These are phyloP conservation scores for Exophiala oligosperma DNA, from an alignment of 2,329 filamentous ascomycete species.

Conservation along the genomic window DNA sequence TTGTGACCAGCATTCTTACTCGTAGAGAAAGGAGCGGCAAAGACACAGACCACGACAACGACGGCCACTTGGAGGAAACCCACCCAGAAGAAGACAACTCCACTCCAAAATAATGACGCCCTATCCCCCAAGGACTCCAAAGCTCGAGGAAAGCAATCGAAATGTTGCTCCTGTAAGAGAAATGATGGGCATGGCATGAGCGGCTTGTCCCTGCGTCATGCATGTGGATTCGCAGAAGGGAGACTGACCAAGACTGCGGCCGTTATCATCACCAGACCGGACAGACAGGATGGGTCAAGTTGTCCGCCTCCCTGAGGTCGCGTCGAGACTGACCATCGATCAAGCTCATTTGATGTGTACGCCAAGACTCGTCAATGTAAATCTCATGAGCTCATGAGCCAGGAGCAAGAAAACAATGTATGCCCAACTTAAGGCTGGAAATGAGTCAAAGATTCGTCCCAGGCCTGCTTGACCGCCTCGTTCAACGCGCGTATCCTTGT, in stretches of 20 bases:
- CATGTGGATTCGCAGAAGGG: neutral
- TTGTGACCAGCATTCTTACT: no score
- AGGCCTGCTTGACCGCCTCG: neutral
- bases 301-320: neutral
- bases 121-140: neutral
- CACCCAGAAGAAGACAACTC: neutral
- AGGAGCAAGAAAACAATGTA: neutral
- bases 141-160: neutral
- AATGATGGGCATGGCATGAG: neutral
- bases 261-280: neutral
- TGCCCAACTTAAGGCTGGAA: neutral
- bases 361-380: neutral
- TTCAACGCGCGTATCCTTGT: neutral
- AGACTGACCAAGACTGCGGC: neutral
- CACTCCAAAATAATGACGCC: no score
- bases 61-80: neutral
- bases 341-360: neutral
- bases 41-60: neutral
- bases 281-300: neutral
- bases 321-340: neutral
- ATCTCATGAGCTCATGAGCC: neutral
- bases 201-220: conserved; percentile 14
- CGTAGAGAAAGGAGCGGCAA: neutral
- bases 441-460: neutral
- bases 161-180: neutral